Conservation (phyloP, 225 moss, liverwort and hornwort genomes). For the Polytrichum formosum region DNA sequence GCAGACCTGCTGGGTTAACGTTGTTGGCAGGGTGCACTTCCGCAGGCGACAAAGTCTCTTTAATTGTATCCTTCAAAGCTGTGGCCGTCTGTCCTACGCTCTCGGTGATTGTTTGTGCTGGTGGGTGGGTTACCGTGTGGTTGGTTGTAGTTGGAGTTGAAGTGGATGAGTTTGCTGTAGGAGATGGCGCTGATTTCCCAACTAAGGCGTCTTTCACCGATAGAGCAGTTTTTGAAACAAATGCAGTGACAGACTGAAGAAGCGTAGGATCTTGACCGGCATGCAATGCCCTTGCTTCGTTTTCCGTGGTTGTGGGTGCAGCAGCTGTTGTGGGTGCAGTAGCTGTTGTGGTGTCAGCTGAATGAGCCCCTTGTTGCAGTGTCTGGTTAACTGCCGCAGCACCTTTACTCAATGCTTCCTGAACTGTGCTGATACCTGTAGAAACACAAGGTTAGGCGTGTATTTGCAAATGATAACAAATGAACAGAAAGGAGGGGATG, state of each 20-base stretch:
- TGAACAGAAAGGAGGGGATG: no score
- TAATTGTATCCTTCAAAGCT: slow-evolving; percentile 34
- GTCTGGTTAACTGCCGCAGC: slow-evolving; percentile 33
- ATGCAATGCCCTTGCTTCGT: not conserved
- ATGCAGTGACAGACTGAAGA: slow-evolving; percentile 36
- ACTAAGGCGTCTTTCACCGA: slow-evolving; percentile 34
- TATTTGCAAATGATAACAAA: no score
- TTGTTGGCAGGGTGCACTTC: slow-evolving; percentile 13
- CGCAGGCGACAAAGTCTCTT: slow-evolving; percentile 22
- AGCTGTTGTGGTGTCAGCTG: not conserved
- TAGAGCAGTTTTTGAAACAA: slow-evolving; percentile 31
- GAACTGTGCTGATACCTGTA: slow-evolving; percentile 26
- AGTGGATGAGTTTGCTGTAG: slow-evolving; percentile 19
- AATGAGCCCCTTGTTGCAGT: slow-evolving; percentile 21
- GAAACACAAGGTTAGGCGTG: no score
- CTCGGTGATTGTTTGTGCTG: slow-evolving; percentile 30
- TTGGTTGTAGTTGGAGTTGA: slow-evolving; percentile 34
- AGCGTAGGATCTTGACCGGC: slow-evolving; percentile 15
- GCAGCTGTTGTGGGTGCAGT: not conserved
- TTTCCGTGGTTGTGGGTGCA: not conserved
- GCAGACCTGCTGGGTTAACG: slow-evolving; percentile 18
- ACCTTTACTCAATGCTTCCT: slow-evolving; percentile 32
- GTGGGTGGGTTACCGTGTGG: slow-evolving; percentile 33
- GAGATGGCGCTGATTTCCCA: slow-evolving; percentile 20
- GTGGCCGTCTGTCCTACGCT: slow-evolving; percentile 41